Conservation (phyloP, 768 basidiomycete genomes). For the Kwoniella europaea region DNA sequence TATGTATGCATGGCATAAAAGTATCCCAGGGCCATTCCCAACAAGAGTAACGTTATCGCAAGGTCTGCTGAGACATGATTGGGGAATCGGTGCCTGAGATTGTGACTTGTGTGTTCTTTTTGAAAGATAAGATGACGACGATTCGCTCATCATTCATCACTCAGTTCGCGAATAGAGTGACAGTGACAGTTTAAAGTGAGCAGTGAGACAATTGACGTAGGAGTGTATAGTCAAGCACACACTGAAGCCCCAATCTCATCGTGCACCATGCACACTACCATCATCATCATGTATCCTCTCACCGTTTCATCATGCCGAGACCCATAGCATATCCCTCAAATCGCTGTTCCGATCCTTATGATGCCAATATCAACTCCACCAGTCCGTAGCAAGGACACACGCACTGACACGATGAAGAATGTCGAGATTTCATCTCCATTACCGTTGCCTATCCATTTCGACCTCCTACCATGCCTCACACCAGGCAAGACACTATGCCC, state of each 20-base stretch:
- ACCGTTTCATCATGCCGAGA: neutral
- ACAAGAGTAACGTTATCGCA: no score
- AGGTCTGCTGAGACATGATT: no score
- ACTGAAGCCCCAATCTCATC: no score
- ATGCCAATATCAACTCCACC: neutral
- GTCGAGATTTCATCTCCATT: slow-evolving; percentile 17
- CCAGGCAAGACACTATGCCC: slow-evolving; percentile 18
- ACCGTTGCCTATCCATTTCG: slow-evolving; percentile 23
- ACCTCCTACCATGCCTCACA: slow-evolving; percentile 14
- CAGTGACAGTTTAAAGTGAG: neutral
- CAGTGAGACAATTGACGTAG: neutral
- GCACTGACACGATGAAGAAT: neutral
- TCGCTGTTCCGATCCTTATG: neutral
- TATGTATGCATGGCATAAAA: no score
- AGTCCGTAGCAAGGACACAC: no score
- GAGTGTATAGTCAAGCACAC: neutral
- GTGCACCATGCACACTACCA: neutral
- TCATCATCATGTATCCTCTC: neutral
- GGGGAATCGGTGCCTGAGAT: no score
- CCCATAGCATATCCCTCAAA: neutral
- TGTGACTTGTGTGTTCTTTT: neutral
- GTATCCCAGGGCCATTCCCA: no score
- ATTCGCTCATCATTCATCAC: neutral
- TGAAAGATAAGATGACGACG: neutral
- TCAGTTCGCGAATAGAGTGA: neutral